Evolutionary conservation across 2,329 filamentous ascomycete genomes (phyloP).

Genomic region (Colletotrichum gigasporum): DNA sequence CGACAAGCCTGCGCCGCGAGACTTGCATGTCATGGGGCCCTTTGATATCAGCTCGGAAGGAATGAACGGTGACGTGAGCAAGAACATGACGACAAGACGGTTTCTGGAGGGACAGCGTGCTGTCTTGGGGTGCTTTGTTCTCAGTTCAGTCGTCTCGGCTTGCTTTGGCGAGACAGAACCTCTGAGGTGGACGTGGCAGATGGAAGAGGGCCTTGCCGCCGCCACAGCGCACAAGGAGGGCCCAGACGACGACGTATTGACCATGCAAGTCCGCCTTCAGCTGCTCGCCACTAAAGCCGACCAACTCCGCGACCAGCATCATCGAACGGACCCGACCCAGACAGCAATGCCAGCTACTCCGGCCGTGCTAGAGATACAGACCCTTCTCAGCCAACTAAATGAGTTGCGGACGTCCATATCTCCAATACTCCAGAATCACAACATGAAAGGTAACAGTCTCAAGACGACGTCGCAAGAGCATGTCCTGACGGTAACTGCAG

Average conservation of each 20-base stretch:
- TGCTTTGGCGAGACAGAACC: not conserved
- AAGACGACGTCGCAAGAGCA: too few relatives aligned
- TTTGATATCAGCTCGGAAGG: not conserved
- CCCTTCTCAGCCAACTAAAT: not conserved
- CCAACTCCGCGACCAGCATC: not conserved
- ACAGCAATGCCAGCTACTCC: not conserved
- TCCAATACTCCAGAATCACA: not conserved
- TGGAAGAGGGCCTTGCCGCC: not conserved
- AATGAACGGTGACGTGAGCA: not conserved
- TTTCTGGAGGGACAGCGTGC: not conserved
- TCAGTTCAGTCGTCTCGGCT: not conserved
- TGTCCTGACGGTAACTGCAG: too few relatives aligned
- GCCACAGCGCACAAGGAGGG: not conserved
- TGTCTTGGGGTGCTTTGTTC: not conserved
- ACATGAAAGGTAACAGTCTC: too few relatives aligned
- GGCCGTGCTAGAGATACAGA: not conserved
- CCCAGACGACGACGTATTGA: not conserved
- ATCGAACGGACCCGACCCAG: not conserved
- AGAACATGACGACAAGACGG: rapidly evolving
- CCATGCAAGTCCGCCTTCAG: not conserved
- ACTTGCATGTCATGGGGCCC: rapidly evolving
- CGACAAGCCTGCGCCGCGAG: rapidly evolving
- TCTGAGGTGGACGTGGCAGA: not conserved
- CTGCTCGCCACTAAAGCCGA: not conserved
- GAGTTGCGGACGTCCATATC: not conserved